Evolutionary conservation across 306 rosid genomes (phyloP), one percentile per base, ranked within the genome.

Genomic region (Malus orientalis): DNA sequence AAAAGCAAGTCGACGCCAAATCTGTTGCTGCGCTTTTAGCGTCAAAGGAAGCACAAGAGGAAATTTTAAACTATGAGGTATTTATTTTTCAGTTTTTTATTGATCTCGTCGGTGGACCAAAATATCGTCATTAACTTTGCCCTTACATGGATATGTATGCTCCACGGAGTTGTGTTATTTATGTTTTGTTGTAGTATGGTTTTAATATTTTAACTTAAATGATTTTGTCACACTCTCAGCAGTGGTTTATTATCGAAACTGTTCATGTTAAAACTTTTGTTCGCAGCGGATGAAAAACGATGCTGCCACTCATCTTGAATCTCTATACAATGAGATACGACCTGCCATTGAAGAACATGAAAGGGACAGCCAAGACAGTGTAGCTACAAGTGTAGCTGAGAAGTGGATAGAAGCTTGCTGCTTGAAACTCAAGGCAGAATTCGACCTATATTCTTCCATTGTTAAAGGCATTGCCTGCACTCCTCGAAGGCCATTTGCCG

Each of bases 261-360:
- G 55, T 58, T 71, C 20, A 70, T 54, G 53, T 71, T 72, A 67
- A 25, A 55, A 74, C 15, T 22, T 40, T 73, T 49, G 53, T 15
- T 9, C 89, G 90, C 91, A 91, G 97, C 92, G 85, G 84, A 72
- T 82, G 49, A 95, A 88, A 89, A 87, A 83, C 5, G 86, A 85
- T 1, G 93, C 91, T 11, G 59, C 84, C 30, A 54, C 89, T 10
- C 86, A 80, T 33, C 96, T 95, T 54, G 93, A 92, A 79, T 77
- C 89, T 47, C 79, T 95, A 53, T 95, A 92, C 82, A 85, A 92
- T 67, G 98, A 95, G 81, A 92, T 95, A 75, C 82, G 98, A 59
- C 98, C 98, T 20, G 96, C 98, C 75, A 95, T 95, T 74, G 98
- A 95, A 87, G 98, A 95, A 79, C 91, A 95, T 44, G 97, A 95